Percentiles rank a stretch among this genome's conserved stretches.
phyloP scores from a whole-genome alignment of 371 early-diverging fungal genomes.

The Chytridiales sp. region DNA sequence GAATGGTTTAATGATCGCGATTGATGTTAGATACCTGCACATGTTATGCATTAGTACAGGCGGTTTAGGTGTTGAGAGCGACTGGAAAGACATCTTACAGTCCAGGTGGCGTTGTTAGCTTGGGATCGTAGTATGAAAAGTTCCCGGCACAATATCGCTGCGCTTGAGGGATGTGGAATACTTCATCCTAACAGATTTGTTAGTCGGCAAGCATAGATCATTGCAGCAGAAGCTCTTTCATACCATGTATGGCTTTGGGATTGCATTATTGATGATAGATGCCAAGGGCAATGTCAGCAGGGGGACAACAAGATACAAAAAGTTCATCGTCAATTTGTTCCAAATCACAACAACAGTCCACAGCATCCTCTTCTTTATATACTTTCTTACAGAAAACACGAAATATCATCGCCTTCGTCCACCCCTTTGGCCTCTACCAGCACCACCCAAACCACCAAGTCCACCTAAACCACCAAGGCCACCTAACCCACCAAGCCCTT shows the following conservation, averaged over 20 bases:
- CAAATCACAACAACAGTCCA: too few species aligned
- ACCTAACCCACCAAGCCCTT: constrained; percentile 11
- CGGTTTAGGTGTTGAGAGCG: neutral
- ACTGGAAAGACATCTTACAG: constrained; percentile 64
- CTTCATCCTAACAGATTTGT: constrained; percentile 72
- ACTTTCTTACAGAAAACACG: too few species aligned
- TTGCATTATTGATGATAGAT: too few species aligned
- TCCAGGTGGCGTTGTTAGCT: constrained; percentile 95
- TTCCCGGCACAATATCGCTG: constrained; percentile 77
- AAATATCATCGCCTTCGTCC: too few species aligned
- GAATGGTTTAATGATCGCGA: neutral
- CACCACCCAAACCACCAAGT: too few species aligned
- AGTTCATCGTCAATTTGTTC: too few species aligned
- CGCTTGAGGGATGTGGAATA: constrained; percentile 91
- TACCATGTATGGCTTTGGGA: constrained; percentile 66
- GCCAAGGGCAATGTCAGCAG: too few species aligned
- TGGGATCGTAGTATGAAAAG: constrained; percentile 80
- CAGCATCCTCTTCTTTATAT: too few species aligned
- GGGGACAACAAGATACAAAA: too few species aligned
- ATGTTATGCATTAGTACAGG: too few species aligned
- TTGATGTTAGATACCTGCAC: constrained; percentile 14
- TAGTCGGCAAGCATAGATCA: neutral
- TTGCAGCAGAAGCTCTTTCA: neutral
- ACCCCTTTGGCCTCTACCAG: too few species aligned
- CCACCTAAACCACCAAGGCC: constrained; percentile 8